These are phyloP conservation scores for Amylostereum areolatum DNA, from an alignment of 1,284 basidiomycete genomes.

Conservation along the genomic window DNA sequence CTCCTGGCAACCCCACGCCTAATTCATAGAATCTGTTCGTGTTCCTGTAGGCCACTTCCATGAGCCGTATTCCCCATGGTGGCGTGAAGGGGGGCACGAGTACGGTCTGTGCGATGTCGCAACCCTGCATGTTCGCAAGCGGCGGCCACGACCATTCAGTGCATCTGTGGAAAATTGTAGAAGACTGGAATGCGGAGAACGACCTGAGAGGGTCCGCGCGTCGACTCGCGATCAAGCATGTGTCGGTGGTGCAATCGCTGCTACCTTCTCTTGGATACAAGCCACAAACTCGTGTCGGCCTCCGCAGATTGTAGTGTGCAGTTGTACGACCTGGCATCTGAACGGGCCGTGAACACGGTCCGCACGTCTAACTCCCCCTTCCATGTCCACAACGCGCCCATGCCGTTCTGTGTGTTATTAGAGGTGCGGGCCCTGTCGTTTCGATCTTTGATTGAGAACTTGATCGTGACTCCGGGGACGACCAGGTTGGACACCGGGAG, in stretches of 20 bases:
- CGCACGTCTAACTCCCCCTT: slow-evolving; percentile 39
- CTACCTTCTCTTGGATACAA: slow-evolving; percentile 35
- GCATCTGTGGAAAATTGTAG: slow-evolving; percentile 37
- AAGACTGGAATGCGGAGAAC: slow-evolving; percentile 9
- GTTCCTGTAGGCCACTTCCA: no score
- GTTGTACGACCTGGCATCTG: slow-evolving; percentile 42
- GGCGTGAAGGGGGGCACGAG: slow-evolving; percentile 34
- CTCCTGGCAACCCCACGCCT: no score
- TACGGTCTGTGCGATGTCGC: slow-evolving; percentile 32
- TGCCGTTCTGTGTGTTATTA: slow-evolving; percentile 34
- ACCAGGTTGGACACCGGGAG: slow-evolving; percentile 43
- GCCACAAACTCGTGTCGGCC: slow-evolving; percentile 40
- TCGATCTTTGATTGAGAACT: not conserved
- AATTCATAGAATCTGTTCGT: no score
- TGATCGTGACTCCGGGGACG: not conserved
- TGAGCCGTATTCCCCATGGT: slow-evolving; percentile 12
- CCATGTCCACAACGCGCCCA: slow-evolving; percentile 33
- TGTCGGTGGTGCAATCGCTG: slow-evolving; percentile 36
- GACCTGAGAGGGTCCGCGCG: slow-evolving; percentile 24
- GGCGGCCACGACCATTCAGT: slow-evolving; percentile 46
- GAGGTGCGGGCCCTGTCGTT: slow-evolving; percentile 28
- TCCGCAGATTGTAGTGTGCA: slow-evolving; percentile 40
- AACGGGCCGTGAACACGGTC: slow-evolving; percentile 32
- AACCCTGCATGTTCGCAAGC: slow-evolving; percentile 36
- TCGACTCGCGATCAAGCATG: slow-evolving; percentile 36